Conservation (phyloP, 2,329 filamentous ascomycete genomes). For the Hypoxylon sp. region DNA sequence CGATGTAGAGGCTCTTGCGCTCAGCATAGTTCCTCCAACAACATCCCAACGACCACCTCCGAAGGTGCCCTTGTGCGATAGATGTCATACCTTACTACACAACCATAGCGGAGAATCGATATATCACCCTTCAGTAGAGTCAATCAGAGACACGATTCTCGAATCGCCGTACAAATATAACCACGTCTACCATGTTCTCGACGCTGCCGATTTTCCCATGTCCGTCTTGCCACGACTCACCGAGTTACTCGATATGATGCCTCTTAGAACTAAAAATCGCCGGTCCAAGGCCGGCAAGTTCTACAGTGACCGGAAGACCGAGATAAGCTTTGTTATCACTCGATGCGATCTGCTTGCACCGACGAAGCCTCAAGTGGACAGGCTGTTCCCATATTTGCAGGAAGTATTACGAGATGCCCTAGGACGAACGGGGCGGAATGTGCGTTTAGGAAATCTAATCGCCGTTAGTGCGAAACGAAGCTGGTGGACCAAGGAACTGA, state of each 20-base stretch:
- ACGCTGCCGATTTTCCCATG: constrained; percentile 97
- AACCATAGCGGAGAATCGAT: constrained; percentile 81
- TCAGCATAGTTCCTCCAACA: constrained; percentile 50
- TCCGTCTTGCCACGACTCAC: constrained; percentile 86
- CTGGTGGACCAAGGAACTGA: constrained; percentile 93
- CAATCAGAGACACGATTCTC: constrained; percentile 85
- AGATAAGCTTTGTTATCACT: constrained; percentile 92
- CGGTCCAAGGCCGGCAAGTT: constrained; percentile 78
- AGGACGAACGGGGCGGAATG: constrained; percentile 74
- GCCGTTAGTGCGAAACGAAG: constrained; percentile 88
- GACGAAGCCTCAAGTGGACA: constrained; percentile 85
- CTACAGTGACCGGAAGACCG: constrained; percentile 76
- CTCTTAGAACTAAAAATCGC: constrained; percentile 84
- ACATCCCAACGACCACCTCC: constrained; percentile 38
- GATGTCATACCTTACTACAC: constrained; percentile 87
- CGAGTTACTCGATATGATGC: constrained; percentile 77
- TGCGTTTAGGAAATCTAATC: constrained; percentile 89
- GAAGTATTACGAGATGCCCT: constrained; percentile 83
- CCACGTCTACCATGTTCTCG: constrained; percentile 94
- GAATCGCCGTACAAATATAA: constrained; percentile 93
- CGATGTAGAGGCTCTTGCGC: constrained; percentile 58
- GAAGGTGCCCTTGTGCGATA: constrained; percentile 79
- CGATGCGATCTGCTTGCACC: constrained; percentile 88
- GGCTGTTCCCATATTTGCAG: constrained; percentile 86
- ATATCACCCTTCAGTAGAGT: constrained; percentile 83